Base-by-base conservation (phyloP, 768 basidiomycete species). In the Psilocybe azurescens region DNA sequence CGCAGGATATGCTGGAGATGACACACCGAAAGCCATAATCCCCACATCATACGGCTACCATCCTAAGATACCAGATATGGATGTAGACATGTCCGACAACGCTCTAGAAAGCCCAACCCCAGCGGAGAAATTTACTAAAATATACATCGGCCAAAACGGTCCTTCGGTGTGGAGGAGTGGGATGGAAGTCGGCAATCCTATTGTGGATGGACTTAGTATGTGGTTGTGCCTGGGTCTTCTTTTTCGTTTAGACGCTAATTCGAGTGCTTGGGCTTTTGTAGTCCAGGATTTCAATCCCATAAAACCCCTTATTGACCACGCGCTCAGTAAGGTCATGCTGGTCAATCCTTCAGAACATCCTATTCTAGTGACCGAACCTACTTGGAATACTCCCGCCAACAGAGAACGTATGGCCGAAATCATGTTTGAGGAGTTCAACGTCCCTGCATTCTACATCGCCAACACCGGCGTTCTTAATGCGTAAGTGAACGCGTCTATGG, bases 1-100 rank as follows among this genome's bases (percentile, higher is more conserved):
- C 72, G 94, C 95, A 10, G 97, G 97, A 56, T 97, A 99, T 75
- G 97, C 97, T 10, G 97, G 97, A 50, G 97, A 99, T 76, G 97
- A 99, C 70, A 86, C 91, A 10, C 97, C 97, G 16, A 94, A 94
- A 76, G 91, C 93, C 16, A 88, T 98, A 63, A 87, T 97, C 65
- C 92, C 97, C 7, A 92, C 95, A 3, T 83, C 87, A 48, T 99
- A 94, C 75, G 96, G 96, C 33, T 95, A 88, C 74, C 83, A 83
- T 46, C 78, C 76, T 60, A 74, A 75, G 47, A 65, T 75, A 5
- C 68, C 69, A 47, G 80, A 87, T 62, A 77, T 71, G 24, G 88
- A 89, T 67, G 78, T 87, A 3, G 53, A 77, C 1, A 89, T 89
- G 88, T 73, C 70, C 4, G 84, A 86, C 28, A 68, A 67, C 36